Percentiles rank a stretch among this genome's conserved stretches.
These are phyloP conservation scores for Fusarium siculi DNA, from an alignment of 2,329 filamentous ascomycete species.

Conservation along the genomic window DNA sequence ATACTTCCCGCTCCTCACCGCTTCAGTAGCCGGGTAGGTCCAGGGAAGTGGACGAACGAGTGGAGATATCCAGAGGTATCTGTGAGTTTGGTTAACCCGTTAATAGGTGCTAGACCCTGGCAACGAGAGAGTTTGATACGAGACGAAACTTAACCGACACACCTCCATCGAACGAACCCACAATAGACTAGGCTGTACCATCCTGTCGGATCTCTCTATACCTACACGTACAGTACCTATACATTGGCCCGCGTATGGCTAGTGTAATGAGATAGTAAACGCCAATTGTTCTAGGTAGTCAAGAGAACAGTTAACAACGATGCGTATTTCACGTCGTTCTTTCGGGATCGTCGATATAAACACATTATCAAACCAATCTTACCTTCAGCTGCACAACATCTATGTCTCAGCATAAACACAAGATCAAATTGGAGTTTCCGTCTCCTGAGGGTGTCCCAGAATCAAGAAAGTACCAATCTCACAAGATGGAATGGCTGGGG, in stretches of 20 bases:
- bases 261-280: neutral
- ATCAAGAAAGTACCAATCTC: neutral
- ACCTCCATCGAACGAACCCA: constrained; percentile 19
- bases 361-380: neutral
- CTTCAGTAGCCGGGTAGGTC: neutral
- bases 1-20: constrained; percentile 7
- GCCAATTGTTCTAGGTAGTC: neutral
- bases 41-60: constrained; percentile 14
- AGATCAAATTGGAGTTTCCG: neutral
- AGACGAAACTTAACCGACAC: constrained; percentile 27
- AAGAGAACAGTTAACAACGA: neutral
- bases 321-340: neutral
- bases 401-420: neutral
- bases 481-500: neutral
- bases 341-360: neutral
- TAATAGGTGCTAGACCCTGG: neutral
- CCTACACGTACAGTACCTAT: constrained; percentile 1
- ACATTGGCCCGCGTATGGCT: constrained; percentile 2
- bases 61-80: constrained; percentile 11
- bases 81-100: neutral
- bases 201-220: constrained; percentile 37
- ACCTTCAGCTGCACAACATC: neutral
- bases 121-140: constrained; percentile 21
- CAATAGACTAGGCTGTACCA: constrained; percentile 40
- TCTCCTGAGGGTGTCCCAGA: neutral